Conservation (phyloP, 768 basidiomycete genomes). For the Phylloporus scabripes region DNA sequence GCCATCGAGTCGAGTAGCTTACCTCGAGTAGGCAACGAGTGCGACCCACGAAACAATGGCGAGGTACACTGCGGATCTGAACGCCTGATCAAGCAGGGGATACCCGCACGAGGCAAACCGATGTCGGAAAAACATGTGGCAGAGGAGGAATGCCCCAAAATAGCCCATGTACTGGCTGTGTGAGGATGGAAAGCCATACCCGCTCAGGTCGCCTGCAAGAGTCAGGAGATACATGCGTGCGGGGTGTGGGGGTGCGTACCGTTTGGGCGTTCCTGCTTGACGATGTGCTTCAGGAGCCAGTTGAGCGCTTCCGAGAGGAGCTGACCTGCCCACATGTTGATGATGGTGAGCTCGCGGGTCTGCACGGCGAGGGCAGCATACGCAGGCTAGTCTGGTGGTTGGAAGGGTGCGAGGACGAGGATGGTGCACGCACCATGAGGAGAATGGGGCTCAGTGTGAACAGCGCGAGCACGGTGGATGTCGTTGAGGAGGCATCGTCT, state of each 20-base stretch:
- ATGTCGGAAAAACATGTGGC: conserved; percentile 69
- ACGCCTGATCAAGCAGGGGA: conserved; percentile 45
- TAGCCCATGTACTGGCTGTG: conserved; percentile 92
- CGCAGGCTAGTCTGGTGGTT: conserved; percentile 52
- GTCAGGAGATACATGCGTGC: conserved; percentile 1
- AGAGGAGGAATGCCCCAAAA: conserved; percentile 69
- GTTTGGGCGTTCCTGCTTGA: conserved; percentile 66
- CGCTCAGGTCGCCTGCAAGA: conserved; percentile 34
- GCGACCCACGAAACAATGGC: conserved; percentile 52
- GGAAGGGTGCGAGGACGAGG: not conserved
- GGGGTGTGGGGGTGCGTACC: conserved; percentile 35
- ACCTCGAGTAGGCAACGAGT: conserved; percentile 79
- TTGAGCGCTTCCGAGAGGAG: conserved; percentile 66
- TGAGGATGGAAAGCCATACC: conserved; percentile 85
- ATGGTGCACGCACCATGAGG: conserved; percentile 49
- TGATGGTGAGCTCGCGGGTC: conserved; percentile 73
- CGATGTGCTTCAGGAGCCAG: conserved; percentile 55
- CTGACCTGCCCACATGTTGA: conserved; percentile 83
- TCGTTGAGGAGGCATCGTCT: conserved; percentile 60
- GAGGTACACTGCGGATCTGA: conserved; percentile 43
- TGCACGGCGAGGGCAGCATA: conserved; percentile 72
- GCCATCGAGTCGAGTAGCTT: conserved; percentile 9
- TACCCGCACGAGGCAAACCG: conserved; percentile 53
- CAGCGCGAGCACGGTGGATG: conserved; percentile 55
- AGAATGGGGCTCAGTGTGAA: conserved; percentile 66